Conservation (phyloP, 768 basidiomycete species). For the Crassisporium funariophilum region DNA sequence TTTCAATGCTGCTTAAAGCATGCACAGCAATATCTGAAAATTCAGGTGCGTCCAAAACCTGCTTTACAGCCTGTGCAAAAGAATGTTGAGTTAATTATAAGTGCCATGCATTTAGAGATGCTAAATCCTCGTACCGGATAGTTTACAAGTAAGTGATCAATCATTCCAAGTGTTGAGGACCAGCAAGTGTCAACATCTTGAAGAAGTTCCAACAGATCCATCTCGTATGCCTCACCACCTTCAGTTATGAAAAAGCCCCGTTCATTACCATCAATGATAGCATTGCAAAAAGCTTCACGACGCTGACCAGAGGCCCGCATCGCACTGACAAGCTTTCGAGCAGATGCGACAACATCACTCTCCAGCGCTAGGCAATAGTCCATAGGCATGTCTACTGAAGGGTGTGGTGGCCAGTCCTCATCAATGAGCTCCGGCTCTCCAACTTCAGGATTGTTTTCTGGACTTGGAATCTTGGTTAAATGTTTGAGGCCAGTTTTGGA, state of each 20-base stretch:
- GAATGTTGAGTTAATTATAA: neutral
- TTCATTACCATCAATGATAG: slow-evolving; percentile 27
- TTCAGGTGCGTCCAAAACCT: too few relatives aligned
- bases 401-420: too few relatives aligned
- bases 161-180: slow-evolving; percentile 35
- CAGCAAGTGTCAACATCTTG: slow-evolving; percentile 30
- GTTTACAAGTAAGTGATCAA: slow-evolving; percentile 23
- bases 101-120: neutral
- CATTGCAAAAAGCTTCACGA: slow-evolving; percentile 21
- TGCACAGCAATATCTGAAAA: slow-evolving; percentile 13
- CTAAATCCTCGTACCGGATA: slow-evolving; percentile 15
- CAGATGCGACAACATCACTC: slow-evolving; percentile 22
- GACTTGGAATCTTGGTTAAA: neutral
- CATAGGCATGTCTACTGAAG: too few relatives aligned
- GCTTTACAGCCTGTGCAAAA: neutral
- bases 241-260: slow-evolving; percentile 6
- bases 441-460: slow-evolving; percentile 4
- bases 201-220: slow-evolving; percentile 18
- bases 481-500: slow-evolving; percentile 22
- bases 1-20: slow-evolving; percentile 9
- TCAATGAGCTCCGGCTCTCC: neutral
- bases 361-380: slow-evolving; percentile 19
- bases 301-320: slow-evolving; percentile 32
- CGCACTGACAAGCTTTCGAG: slow-evolving; percentile 25
- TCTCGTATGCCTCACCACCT: too few relatives aligned